These are phyloP conservation scores for Auricularia sp. DNA, from an alignment of 768 basidiomycete species.

Conservation along the genomic window DNA sequence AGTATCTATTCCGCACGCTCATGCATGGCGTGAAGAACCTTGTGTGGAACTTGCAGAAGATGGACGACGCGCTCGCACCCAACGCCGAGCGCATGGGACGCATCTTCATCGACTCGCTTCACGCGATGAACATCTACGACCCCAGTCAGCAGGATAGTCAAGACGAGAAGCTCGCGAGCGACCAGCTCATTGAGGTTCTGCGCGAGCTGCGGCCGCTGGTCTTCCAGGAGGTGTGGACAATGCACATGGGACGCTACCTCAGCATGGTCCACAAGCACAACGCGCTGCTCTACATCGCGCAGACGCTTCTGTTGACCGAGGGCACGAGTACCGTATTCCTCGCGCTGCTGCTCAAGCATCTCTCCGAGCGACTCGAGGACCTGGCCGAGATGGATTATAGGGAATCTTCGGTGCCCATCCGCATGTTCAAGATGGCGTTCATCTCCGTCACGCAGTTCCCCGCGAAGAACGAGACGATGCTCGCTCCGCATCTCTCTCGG, in stretches of 20 bases:
- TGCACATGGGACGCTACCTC: conserved; percentile 86
- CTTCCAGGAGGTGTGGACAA: conserved; percentile 94
- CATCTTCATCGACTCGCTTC: conserved; percentile 76
- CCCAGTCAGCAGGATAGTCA: conserved; percentile 41
- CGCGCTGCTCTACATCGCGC: conserved; percentile 72
- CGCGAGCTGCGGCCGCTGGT: conserved; percentile 81
- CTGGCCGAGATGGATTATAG: conserved; percentile 80
- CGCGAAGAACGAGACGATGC: conserved; percentile 71
- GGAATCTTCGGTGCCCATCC: conserved; percentile 73
- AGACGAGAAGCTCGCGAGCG: conserved; percentile 69
- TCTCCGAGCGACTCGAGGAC: conserved; percentile 69
- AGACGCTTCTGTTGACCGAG: conserved; percentile 72
- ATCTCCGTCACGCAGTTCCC: conserved; percentile 70
- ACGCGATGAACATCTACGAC: conserved; percentile 77
- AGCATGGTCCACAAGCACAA: conserved; percentile 66
- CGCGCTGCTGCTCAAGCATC: conserved; percentile 78
- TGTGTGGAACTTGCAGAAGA: background rate
- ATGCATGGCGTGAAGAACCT: conserved; percentile 75
- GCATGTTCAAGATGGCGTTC: conserved; percentile 94
- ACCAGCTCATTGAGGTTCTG: conserved; percentile 66
- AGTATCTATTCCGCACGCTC: conserved; percentile 77
- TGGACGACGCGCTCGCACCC: conserved; percentile 52
- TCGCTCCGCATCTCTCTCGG: conserved; percentile 88
- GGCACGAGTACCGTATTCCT: conserved; percentile 68
- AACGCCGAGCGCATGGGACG: conserved; percentile 82